Evolutionary conservation across 495 filamentous ascomycete species (phyloP).

Genomic region (Aspergillus incahuasiensis): DNA sequence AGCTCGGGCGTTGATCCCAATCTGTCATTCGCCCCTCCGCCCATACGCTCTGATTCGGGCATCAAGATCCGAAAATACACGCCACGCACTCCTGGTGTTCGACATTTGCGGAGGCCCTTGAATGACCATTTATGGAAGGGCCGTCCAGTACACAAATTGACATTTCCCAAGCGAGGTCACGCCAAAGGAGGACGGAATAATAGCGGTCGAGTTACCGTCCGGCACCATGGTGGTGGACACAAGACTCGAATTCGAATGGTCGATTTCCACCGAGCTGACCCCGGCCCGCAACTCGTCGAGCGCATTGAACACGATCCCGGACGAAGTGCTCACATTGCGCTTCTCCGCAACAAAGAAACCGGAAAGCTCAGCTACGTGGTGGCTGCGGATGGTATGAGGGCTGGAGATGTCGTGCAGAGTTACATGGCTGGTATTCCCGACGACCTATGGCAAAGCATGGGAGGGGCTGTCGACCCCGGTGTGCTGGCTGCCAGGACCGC

Average conservation of each 20-base stretch:
- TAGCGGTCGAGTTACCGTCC: conserved; percentile 74
- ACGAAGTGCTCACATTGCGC: conserved; percentile 87
- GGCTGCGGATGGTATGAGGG: conserved; percentile 87
- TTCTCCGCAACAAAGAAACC: conserved; percentile 63
- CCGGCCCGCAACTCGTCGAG: conserved; percentile 82
- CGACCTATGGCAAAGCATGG: conserved; percentile 82
- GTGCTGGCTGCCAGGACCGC: conserved; percentile 91
- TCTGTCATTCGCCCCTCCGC: conserved; percentile 42
- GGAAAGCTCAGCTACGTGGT: conserved; percentile 71
- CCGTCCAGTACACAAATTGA: conserved; percentile 74
- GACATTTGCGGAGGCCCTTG: conserved; percentile 84
- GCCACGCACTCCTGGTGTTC: conserved; percentile 87
- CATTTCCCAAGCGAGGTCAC: conserved; percentile 85
- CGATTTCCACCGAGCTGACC: conserved; percentile 70
- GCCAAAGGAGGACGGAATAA: conserved; percentile 90
- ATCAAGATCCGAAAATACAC: conserved; percentile 74
- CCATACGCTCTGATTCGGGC: conserved; percentile 35
- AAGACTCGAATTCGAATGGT: conserved; percentile 88
- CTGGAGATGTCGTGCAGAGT: conserved; percentile 85
- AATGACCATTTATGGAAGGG: conserved; percentile 98
- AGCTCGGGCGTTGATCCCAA: conserved; percentile 33
- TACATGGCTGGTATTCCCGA: conserved; percentile 84
- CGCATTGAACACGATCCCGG: conserved; percentile 95
- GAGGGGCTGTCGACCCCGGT: conserved; percentile 85
- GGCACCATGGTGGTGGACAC: conserved; percentile 85